phyloP scores from a whole-genome alignment of 1,139 yeast species.

The Sugiyamaella japonica region DNA sequence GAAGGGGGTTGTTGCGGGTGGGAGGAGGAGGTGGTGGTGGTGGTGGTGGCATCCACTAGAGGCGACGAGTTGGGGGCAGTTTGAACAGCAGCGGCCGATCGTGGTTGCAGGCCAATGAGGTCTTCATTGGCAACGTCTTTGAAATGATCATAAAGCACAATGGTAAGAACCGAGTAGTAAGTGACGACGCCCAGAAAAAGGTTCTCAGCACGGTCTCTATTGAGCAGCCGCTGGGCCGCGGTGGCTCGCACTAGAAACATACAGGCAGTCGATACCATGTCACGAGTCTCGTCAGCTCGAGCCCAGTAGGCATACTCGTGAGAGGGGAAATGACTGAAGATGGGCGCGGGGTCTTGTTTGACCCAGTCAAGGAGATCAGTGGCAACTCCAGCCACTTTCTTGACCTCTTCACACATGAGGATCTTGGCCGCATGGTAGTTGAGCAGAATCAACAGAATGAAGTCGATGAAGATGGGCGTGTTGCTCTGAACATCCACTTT shows the following conservation, averaged over 20 bases:
- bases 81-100: not conserved
- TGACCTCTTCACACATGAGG: slow-evolving; percentile 36
- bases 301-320: slow-evolving; percentile 29
- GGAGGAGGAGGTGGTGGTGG: not conserved
- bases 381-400: slow-evolving; percentile 17
- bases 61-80: too few species aligned
- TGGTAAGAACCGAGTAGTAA: slow-evolving; percentile 33
- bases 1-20: not conserved
- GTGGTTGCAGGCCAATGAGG: not conserved
- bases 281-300: slow-evolving; percentile 32
- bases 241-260: slow-evolving; percentile 33
- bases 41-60: not conserved
- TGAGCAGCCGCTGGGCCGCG: slow-evolving; percentile 29
- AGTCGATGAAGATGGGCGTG: slow-evolving; percentile 27
- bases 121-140: slow-evolving; percentile 15
- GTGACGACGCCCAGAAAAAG: slow-evolving; percentile 33
- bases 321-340: slow-evolving; percentile 11
- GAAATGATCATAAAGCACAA: slow-evolving; percentile 34
- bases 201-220: slow-evolving; percentile 28
- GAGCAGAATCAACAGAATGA: slow-evolving; percentile 32
- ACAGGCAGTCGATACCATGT: slow-evolving; percentile 32
- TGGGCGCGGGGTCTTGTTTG: slow-evolving; percentile 8
- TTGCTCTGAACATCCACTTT: slow-evolving; percentile 21
- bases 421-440: slow-evolving; percentile 35
- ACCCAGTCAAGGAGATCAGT: slow-evolving; percentile 13